Percentiles rank a stretch among this genome's conserved stretches.
phyloP scores from a whole-genome alignment of 768 basidiomycete genomes.

The Russula brevipes region DNA sequence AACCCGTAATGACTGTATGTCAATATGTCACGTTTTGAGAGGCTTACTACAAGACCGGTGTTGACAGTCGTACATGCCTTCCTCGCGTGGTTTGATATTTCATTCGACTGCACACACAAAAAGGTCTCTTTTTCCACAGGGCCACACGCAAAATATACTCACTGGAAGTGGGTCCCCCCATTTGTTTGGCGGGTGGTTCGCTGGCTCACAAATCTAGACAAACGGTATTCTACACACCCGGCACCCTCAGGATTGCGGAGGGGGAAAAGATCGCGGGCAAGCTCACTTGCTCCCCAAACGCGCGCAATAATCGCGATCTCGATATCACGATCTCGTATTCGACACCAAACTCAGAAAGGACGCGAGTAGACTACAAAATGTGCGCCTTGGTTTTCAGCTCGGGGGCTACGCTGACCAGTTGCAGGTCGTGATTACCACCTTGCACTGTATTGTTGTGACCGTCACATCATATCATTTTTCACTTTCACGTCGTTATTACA shows the following conservation, averaged over 20 bases:
- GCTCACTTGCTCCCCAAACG: slow-evolving; percentile 81
- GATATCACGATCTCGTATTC: slow-evolving; percentile 81
- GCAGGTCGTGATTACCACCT: slow-evolving; percentile 60
- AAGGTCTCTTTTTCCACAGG: slow-evolving; percentile 95
- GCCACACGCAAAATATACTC: slow-evolving; percentile 93
- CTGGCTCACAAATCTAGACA: slow-evolving; percentile 48
- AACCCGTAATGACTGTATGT: slow-evolving; percentile 87
- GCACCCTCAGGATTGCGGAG: slow-evolving; percentile 61
- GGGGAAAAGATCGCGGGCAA: slow-evolving; percentile 70
- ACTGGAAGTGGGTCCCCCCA: slow-evolving; percentile 76
- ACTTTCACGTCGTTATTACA: not conserved
- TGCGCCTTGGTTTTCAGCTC: slow-evolving; percentile 48
- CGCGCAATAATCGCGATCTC: slow-evolving; percentile 89
- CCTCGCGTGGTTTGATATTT: slow-evolving; percentile 98
- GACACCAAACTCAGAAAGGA: slow-evolving; percentile 28
- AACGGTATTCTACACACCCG: slow-evolving; percentile 96
- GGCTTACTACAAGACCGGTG: slow-evolving; percentile 7
- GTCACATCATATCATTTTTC: not conserved
- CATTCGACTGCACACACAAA: slow-evolving; percentile 94
- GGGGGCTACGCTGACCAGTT: slow-evolving; percentile 55
- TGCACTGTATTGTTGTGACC: not conserved
- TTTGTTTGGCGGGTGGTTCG: not conserved
- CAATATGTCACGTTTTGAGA: not conserved
- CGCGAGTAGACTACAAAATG: slow-evolving; percentile 74
- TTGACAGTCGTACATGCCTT: slow-evolving; percentile 87